Conservation (phyloP, 208 protist species). For the Leishmania lainsoni region DNA sequence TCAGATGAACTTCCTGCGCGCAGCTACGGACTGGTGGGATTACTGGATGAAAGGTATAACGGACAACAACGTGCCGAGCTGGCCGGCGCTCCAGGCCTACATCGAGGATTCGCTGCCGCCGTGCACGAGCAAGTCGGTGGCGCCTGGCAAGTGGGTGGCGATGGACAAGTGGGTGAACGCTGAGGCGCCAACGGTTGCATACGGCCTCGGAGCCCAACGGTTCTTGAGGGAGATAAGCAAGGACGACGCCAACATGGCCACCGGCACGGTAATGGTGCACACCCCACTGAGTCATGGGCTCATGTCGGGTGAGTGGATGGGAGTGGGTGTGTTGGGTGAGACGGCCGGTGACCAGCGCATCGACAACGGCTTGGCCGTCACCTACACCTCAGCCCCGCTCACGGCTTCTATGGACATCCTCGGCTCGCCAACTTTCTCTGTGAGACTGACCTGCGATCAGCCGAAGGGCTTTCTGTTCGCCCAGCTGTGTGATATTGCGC, state of each 20-base stretch:
- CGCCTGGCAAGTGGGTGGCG: slow-evolving; percentile 49
- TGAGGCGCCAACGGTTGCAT: slow-evolving; percentile 24
- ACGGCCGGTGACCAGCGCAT: slow-evolving; percentile 64
- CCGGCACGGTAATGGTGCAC: slow-evolving; percentile 34
- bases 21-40: slow-evolving; percentile 61
- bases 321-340: slow-evolving; percentile 55
- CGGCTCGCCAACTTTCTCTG: slow-evolving; percentile 48
- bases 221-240: slow-evolving; percentile 9
- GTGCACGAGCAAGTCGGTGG: slow-evolving; percentile 44
- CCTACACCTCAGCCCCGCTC: slow-evolving; percentile 44
- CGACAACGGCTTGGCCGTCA: slow-evolving; percentile 67
- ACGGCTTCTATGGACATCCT: slow-evolving; percentile 40
- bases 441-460: slow-evolving; percentile 49
- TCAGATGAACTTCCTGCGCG: slow-evolving; percentile 64
- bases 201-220: slow-evolving; percentile 20
- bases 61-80: slow-evolving; percentile 39
- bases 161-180: slow-evolving; percentile 44
- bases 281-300: slow-evolving; percentile 70
- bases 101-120: slow-evolving; percentile 52
- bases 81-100: slow-evolving; percentile 53
- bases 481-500: slow-evolving; percentile 59
- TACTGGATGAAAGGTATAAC: slow-evolving; percentile 41
- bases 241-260: not conserved
- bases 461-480: slow-evolving; percentile 67
- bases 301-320: slow-evolving; percentile 68